Conservation (phyloP, 768 basidiomycete genomes). For the Lentinula boryana region DNA sequence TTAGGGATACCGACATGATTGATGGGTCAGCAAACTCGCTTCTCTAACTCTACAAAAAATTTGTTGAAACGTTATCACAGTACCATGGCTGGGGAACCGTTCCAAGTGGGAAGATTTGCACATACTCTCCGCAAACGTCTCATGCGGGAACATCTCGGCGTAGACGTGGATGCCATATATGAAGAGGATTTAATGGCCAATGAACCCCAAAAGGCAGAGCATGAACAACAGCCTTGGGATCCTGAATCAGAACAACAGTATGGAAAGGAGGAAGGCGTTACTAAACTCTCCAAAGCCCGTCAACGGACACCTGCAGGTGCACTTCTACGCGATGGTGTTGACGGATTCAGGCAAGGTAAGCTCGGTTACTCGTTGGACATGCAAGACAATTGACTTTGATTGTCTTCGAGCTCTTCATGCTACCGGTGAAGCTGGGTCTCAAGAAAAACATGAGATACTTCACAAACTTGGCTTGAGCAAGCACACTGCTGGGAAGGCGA, state of each 20-base stretch:
- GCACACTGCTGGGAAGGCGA: constrained; percentile 28
- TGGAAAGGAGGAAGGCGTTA: constrained; percentile 36
- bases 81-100: constrained; percentile 90
- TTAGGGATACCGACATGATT: constrained; percentile 96
- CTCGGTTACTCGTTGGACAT: background rate
- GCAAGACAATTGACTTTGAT: constrained; percentile 1
- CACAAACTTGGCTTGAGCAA: constrained; percentile 40
- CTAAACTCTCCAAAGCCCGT: constrained; percentile 32
- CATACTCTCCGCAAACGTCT: constrained; percentile 89
- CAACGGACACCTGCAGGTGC: constrained; percentile 25
- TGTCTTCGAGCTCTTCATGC: constrained; percentile 31
- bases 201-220: constrained; percentile 42
- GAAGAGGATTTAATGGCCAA: constrained; percentile 65
- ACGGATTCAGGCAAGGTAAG: constrained; percentile 47
- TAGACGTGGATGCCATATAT: constrained; percentile 86
- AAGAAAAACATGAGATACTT: constrained; percentile 26
- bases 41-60: background rate
- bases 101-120: constrained; percentile 94
- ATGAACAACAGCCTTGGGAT: constrained; percentile 64
- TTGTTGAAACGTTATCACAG: constrained; percentile 30
- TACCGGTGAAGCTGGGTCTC: constrained; percentile 29
- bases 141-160: constrained; percentile 95
- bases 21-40: constrained; percentile 52
- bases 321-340: constrained; percentile 28
- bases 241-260: constrained; percentile 62